Conservation (phyloP, 2,329 filamentous ascomycete genomes). For the Venturia pyrina region DNA sequence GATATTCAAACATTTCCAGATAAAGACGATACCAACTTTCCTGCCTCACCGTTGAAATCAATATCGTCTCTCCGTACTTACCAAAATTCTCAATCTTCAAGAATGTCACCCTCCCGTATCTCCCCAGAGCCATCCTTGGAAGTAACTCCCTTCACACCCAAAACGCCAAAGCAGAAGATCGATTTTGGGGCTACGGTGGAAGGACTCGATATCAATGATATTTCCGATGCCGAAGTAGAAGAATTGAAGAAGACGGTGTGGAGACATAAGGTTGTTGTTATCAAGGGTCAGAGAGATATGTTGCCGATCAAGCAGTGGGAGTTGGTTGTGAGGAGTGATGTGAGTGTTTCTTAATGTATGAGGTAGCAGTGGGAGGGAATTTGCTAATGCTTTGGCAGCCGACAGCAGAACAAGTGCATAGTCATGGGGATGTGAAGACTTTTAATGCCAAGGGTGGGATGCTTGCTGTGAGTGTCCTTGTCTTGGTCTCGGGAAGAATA, state of each 20-base stretch:
- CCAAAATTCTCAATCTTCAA: background rate
- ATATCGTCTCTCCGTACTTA: background rate
- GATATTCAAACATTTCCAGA: background rate
- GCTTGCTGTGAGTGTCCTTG: background rate
- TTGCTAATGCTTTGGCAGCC: background rate
- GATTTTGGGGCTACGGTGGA: background rate
- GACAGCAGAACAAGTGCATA: background rate
- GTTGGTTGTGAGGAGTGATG: constrained; percentile 4
- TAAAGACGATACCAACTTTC: background rate
- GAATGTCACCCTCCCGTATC: background rate
- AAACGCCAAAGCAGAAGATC: background rate
- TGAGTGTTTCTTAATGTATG: background rate
- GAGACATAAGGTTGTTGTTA: constrained; percentile 9
- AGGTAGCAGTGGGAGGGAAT: background rate
- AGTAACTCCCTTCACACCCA: background rate
- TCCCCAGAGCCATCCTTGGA: background rate
- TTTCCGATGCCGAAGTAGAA: constrained; percentile 4
- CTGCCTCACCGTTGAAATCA: too few relatives aligned
- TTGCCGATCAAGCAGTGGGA: constrained; percentile 10
- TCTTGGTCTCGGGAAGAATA: background rate
- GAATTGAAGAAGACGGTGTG: constrained; percentile 4
- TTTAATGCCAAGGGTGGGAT: constrained; percentile 1
- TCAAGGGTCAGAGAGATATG: constrained; percentile 8
- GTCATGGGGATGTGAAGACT: background rate
- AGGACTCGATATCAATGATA: background rate